phyloP scores from a whole-genome alignment of 1,284 basidiomycete genomes.

The Porogramme epimiltina region DNA sequence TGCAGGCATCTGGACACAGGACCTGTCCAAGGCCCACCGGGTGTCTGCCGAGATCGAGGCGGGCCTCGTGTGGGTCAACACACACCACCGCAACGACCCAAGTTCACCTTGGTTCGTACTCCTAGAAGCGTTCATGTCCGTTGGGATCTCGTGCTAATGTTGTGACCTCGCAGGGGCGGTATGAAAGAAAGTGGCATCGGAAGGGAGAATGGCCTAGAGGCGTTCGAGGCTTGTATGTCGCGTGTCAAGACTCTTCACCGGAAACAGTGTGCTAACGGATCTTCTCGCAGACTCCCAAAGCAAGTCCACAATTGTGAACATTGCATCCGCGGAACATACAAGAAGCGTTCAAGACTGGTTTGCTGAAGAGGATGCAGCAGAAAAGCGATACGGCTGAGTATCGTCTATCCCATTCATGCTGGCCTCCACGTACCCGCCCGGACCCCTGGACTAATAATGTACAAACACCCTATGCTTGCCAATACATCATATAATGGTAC shows the following conservation, averaged over 20 bases:
- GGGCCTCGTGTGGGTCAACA: slow-evolving; percentile 85
- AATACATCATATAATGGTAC: slow-evolving; percentile 16
- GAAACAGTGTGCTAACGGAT: background rate
- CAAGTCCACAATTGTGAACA: slow-evolving; percentile 78
- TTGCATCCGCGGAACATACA: slow-evolving; percentile 59
- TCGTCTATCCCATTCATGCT: no score
- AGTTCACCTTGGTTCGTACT: slow-evolving; percentile 80
- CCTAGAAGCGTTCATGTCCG: background rate
- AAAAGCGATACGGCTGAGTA: slow-evolving; percentile 33
- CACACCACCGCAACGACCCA: slow-evolving; percentile 85
- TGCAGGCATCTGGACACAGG: slow-evolving; percentile 77
- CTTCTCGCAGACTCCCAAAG: slow-evolving; percentile 67
- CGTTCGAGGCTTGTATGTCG: slow-evolving; percentile 69
- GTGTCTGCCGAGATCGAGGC: slow-evolving; percentile 67
- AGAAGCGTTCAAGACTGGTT: slow-evolving; percentile 76
- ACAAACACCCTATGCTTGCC: slow-evolving; percentile 7
- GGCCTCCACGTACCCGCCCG: background rate
- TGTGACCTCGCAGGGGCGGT: slow-evolving; percentile 63
- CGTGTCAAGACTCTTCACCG: background rate
- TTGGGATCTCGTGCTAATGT: background rate
- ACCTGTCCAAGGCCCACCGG: slow-evolving; percentile 73
- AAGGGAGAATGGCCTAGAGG: slow-evolving; percentile 80
- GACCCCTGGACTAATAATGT: slow-evolving; percentile 6
- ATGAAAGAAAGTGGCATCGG: slow-evolving; percentile 86
- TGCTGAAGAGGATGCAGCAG: slow-evolving; percentile 49